phyloP scores from a whole-genome alignment of 1,284 basidiomycete species.

The Ceratobasidium papillatum region DNA sequence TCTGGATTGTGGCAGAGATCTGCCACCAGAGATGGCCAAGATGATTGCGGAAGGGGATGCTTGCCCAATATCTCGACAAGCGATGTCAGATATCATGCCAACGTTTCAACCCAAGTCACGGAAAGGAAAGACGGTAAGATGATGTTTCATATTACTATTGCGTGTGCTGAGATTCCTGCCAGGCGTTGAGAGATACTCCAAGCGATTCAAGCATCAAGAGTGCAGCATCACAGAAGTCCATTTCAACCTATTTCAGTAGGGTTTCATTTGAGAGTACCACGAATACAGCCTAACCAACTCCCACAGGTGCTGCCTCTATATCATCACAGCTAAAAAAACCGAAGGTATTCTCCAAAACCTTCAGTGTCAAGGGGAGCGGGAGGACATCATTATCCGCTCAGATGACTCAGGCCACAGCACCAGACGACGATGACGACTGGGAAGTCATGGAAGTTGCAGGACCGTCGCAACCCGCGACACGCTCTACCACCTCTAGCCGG shows the following conservation, averaged over 20 bases:
- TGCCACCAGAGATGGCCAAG: slow-evolving; percentile 52
- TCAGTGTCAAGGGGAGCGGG: slow-evolving; percentile 35
- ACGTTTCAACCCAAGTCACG: slow-evolving; percentile 64
- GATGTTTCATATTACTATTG: slow-evolving; percentile 49
- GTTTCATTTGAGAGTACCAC: neutral
- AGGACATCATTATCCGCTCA: slow-evolving; percentile 24
- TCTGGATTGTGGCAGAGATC: slow-evolving; percentile 44
- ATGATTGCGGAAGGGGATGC: slow-evolving; percentile 78
- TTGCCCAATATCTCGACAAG: slow-evolving; percentile 76
- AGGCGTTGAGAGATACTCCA: slow-evolving; percentile 60
- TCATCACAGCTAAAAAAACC: slow-evolving; percentile 40
- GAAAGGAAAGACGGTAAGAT: slow-evolving; percentile 49
- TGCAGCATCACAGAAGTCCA: slow-evolving; percentile 42
- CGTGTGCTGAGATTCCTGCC: slow-evolving; percentile 49
- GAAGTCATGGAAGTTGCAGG: slow-evolving; percentile 35
- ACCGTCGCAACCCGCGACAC: slow-evolving; percentile 3
- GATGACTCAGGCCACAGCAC: slow-evolving; percentile 13
- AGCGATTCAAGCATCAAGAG: slow-evolving; percentile 60
- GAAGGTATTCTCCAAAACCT: neutral
- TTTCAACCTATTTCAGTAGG: slow-evolving; percentile 37
- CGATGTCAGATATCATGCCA: slow-evolving; percentile 85
- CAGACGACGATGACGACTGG: slow-evolving; percentile 36
- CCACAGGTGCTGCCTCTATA: slow-evolving; percentile 44
- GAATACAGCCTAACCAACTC: slow-evolving; percentile 32
- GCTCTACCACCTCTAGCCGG: slow-evolving; percentile 27